Evolutionary conservation across 306 rosid species (phyloP).

Genomic region (Adenanthera pavonina): DNA sequence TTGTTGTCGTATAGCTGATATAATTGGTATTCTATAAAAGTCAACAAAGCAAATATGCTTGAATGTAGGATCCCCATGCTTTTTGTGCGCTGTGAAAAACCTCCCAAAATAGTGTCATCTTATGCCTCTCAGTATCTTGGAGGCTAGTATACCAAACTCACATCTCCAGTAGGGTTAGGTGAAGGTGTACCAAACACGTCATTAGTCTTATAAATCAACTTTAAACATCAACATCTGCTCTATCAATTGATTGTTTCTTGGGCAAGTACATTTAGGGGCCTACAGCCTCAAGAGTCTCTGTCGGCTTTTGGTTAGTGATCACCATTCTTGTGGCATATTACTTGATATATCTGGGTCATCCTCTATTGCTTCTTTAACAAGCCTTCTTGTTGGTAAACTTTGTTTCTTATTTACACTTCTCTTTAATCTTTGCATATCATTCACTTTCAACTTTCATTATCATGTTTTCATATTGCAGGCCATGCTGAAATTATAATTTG

Average conservation of each 20-base stretch:
- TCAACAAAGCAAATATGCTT: not conserved
- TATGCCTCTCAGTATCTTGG: too few species aligned
- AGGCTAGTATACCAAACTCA: too few species aligned
- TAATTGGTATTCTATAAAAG: not conserved
- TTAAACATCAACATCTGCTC: not conserved
- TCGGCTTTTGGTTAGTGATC: too few species aligned
- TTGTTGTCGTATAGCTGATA: too few species aligned
- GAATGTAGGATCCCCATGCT: not conserved
- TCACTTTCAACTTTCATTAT: not conserved
- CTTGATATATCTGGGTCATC: not conserved
- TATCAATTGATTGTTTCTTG: not conserved
- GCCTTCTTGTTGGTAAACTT: not conserved
- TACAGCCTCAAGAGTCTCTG: too few species aligned
- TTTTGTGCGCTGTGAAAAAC: not conserved
- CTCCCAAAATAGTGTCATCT: not conserved
- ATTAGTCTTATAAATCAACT: not conserved
- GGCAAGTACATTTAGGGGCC: too few species aligned
- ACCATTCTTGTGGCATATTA: not conserved
- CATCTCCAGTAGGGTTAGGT: not conserved
- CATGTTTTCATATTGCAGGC: conserved; percentile 3
- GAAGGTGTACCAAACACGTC: not conserved
- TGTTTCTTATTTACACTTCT: not conserved
- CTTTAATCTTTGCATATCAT: not conserved
- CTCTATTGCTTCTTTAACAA: not conserved
- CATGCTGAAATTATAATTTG: not conserved